Conservation (phyloP, 495 filamentous ascomycete genomes). For the Tuber brumale region DNA sequence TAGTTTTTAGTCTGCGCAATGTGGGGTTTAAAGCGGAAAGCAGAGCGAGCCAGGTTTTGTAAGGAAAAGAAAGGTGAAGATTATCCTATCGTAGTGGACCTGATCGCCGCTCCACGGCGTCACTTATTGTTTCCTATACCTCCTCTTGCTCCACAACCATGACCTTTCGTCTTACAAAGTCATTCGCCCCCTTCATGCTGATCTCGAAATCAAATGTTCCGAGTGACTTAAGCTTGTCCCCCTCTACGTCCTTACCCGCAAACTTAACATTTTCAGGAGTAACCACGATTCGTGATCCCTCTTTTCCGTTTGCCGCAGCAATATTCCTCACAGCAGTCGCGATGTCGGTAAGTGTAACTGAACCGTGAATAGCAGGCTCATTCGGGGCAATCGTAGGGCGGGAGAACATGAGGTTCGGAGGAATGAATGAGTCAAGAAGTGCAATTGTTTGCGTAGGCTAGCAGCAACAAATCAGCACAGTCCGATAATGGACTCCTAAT, state of each 20-base stretch:
- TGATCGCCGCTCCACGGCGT: neutral
- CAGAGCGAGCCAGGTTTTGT: neutral
- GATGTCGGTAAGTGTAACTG: slow-evolving; percentile 53
- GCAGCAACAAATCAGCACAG: slow-evolving; percentile 6
- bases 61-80: neutral
- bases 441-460: slow-evolving; percentile 49
- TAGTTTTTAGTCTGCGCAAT: neutral
- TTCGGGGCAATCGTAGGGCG: slow-evolving; percentile 47
- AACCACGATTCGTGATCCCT: slow-evolving; percentile 50
- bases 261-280: slow-evolving; percentile 52
- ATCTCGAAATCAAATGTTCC: slow-evolving; percentile 54
- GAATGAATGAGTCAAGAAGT: slow-evolving; percentile 49
- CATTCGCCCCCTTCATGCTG: slow-evolving; percentile 47
- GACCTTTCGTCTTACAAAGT: slow-evolving; percentile 47
- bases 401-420: slow-evolving; percentile 50
- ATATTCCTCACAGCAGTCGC: slow-evolving; percentile 47
- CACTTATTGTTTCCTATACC: slow-evolving; percentile 10
- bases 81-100: neutral
- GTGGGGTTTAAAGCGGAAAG: neutral
- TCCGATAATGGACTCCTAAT: neutral
- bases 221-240: slow-evolving; percentile 51
- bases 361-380: slow-evolving; percentile 51
- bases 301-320: slow-evolving; percentile 46
- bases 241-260: slow-evolving; percentile 42
- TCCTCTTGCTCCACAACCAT: slow-evolving; percentile 43